Percentiles rank a stretch among this genome's conserved stretches.
Evolutionary conservation across 495 filamentous ascomycete genomes (phyloP).

Genomic region (Hypomontagnella submonticulosa): DNA sequence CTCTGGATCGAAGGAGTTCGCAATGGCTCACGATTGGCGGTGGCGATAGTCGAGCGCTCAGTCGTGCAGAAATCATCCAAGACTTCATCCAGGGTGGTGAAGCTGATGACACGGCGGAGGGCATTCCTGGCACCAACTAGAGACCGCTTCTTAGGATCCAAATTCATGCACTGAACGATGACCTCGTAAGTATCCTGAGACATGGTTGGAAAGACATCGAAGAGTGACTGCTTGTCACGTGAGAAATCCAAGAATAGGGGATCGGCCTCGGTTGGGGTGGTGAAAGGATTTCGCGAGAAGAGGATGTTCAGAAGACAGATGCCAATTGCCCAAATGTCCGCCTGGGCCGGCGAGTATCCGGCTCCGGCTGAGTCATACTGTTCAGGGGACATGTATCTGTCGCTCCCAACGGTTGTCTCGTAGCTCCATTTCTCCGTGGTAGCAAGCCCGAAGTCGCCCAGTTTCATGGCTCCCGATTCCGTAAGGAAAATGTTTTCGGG

Average conservation of each 20-base stretch:
- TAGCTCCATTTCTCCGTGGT: constrained; percentile 87
- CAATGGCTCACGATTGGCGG: constrained; percentile 92
- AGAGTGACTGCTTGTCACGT: constrained; percentile 90
- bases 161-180: constrained; percentile 82
- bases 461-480: constrained; percentile 87
- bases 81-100: constrained; percentile 86
- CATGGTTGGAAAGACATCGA: constrained; percentile 98
- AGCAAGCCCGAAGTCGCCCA: constrained; percentile 95
- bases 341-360: constrained; percentile 92
- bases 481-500: constrained; percentile 98
- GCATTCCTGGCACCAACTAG: constrained; percentile 78
- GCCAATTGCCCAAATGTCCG: constrained; percentile 94
- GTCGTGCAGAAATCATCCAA: constrained; percentile 95
- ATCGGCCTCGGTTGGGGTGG: constrained; percentile 84
- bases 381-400: constrained; percentile 98
- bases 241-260: constrained; percentile 92
- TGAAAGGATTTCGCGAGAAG: constrained; percentile 95
- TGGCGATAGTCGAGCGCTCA: constrained; percentile 75
- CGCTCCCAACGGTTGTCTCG: constrained; percentile 93
- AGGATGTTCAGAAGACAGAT: constrained; percentile 96
- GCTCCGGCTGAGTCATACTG: constrained; percentile 87
- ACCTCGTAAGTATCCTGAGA: constrained; percentile 97
- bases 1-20: constrained; percentile 95
- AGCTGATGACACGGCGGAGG: constrained; percentile 81
- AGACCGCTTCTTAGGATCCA: constrained; percentile 91